Conservation (phyloP, 1,139 yeast genomes). For the Scheffersomyces stambukii region DNA sequence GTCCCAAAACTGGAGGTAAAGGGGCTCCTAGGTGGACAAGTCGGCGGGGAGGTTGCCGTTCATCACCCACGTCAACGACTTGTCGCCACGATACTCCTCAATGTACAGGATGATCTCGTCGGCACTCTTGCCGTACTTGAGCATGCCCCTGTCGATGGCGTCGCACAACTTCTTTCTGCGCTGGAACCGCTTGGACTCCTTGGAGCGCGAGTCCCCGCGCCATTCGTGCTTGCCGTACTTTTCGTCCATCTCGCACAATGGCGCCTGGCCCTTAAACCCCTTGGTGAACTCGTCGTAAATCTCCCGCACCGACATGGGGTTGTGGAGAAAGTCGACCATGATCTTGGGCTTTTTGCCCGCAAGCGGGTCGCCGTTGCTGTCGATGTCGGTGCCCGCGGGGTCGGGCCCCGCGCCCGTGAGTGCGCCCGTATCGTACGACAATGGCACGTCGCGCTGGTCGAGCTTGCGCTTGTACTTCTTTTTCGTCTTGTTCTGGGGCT, state of each 20-base stretch:
- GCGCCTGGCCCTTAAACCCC: conserved; percentile 45
- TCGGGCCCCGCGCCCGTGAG: conserved; percentile 5
- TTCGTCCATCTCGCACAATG: conserved; percentile 41
- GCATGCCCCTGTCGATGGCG: conserved; percentile 41
- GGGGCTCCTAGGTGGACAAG: conserved; percentile 12
- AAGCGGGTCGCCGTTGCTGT: neutral
- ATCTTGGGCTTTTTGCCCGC: conserved; percentile 38
- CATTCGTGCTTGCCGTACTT: conserved; percentile 44
- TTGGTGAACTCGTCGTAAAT: conserved; percentile 45
- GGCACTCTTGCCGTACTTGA: conserved; percentile 36
- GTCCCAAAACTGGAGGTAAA: too few species aligned
- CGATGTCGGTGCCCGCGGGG: conserved; percentile 7
- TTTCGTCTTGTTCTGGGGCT: conserved; percentile 4
- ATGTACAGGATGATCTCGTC: conserved; percentile 43
- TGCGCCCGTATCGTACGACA: neutral
- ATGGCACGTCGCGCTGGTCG: conserved; percentile 1
- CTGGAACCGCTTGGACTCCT: conserved; percentile 44
- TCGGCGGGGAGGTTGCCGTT: conserved; percentile 45
- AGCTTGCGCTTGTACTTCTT: conserved; percentile 5
- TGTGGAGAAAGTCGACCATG: conserved; percentile 38
- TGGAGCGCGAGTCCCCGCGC: conserved; percentile 48
- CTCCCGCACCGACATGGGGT: conserved; percentile 44
- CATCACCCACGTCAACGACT: conserved; percentile 48
- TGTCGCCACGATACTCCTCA: conserved; percentile 42
- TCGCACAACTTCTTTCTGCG: conserved; percentile 44